These are phyloP conservation scores for Cajanus cajan DNA, from an alignment of 306 rosid species.

Conservation along the genomic window DNA sequence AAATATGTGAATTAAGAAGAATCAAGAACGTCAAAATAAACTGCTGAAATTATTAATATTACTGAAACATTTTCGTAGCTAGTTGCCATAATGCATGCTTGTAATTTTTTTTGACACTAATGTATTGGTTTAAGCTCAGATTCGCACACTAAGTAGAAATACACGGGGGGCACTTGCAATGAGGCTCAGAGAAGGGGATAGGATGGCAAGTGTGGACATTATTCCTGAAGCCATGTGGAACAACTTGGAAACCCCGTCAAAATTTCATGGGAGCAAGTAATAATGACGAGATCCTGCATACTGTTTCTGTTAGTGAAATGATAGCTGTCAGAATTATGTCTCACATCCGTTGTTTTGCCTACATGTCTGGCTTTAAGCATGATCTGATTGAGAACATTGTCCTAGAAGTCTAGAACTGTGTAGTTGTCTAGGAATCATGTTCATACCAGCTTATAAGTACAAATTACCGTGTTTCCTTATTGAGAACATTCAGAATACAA, in stretches of 20 bases:
- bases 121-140: slow-evolving; percentile 50
- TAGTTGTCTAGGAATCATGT: neutral
- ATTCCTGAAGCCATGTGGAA: slow-evolving; percentile 80
- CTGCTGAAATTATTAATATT: neutral
- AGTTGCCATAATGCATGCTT: neutral
- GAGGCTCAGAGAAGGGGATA: slow-evolving; percentile 83
- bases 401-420: neutral
- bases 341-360: neutral
- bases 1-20: neutral
- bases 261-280: slow-evolving; percentile 56
- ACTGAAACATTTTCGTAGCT: neutral
- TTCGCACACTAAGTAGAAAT: slow-evolving; percentile 80
- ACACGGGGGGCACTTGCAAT: slow-evolving; percentile 88
- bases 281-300: slow-evolving; percentile 7
- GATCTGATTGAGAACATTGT: slow-evolving; percentile 17
- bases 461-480: neutral
- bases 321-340: neutral
- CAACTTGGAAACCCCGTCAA: slow-evolving; percentile 45
- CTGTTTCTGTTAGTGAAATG: neutral
- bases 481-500: neutral
- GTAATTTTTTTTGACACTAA: slow-evolving; percentile 2
- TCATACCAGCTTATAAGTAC: neutral
- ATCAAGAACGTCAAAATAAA: neutral
- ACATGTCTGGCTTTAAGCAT: neutral
- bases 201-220: slow-evolving; percentile 91